Conservation (phyloP, 176 grass and related monocot species). For the Carex pumila region DNA sequence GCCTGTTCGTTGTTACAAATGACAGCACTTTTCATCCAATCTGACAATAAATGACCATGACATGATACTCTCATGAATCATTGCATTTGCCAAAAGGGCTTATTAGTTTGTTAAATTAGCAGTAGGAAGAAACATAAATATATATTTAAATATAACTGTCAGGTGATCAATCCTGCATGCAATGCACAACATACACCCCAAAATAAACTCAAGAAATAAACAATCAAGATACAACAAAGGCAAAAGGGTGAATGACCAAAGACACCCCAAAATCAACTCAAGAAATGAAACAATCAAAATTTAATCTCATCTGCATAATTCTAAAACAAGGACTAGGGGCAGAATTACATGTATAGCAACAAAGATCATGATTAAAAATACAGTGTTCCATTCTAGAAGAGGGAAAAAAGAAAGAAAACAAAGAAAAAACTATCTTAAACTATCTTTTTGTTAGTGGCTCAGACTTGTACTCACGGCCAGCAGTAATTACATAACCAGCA, state of each 20-base stretch:
- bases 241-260: not conserved
- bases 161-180: not conserved
- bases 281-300: not conserved
- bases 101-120: not conserved
- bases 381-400: not conserved
- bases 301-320: not conserved
- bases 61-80: not conserved
- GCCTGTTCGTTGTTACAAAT: not conserved
- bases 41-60: not conserved
- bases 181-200: not conserved
- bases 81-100: not conserved
- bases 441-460: slow-evolving; percentile 76
- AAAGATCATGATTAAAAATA: not conserved
- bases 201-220: slow-evolving; percentile 1
- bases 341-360: not conserved
- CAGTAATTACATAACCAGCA: slow-evolving; percentile 74
- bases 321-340: not conserved
- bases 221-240: not conserved
- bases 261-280: not conserved
- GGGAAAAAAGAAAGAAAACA: slow-evolving; percentile 17
- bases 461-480: slow-evolving; percentile 76
- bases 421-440: not conserved
- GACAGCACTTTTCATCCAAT: not conserved
- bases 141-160: not conserved
- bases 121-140: not conserved